Conservation (phyloP, 2,329 filamentous ascomycete species). For the Lachnellula occidentalis region DNA sequence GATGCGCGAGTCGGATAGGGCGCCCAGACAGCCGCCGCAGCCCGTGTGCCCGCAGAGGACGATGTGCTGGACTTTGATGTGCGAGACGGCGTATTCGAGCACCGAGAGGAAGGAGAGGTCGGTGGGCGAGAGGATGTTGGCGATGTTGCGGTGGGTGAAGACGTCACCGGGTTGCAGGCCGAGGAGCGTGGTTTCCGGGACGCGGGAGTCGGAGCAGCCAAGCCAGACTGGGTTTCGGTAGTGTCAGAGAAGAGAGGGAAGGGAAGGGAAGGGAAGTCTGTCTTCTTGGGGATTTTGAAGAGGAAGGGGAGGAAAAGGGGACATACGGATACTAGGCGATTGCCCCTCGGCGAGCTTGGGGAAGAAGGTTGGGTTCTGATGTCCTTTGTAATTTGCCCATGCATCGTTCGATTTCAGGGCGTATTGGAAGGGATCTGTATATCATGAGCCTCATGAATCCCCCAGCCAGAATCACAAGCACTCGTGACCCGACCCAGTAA, state of each 20-base stretch:
- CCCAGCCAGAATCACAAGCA: too few relatives aligned
- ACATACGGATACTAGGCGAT: slow-evolving; percentile 54
- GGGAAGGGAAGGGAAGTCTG: neutral
- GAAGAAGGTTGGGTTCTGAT: slow-evolving; percentile 68
- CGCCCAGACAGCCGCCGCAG: slow-evolving; percentile 62
- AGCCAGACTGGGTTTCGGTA: slow-evolving; percentile 66
- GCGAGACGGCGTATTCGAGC: slow-evolving; percentile 71
- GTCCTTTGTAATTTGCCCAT: slow-evolving; percentile 61
- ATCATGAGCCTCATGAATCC: neutral
- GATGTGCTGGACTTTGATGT: slow-evolving; percentile 67
- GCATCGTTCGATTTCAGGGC: slow-evolving; percentile 63
- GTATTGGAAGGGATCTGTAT: slow-evolving; percentile 42
- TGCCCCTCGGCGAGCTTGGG: slow-evolving; percentile 62
- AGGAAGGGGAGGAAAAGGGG: neutral
- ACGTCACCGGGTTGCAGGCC: slow-evolving; percentile 76
- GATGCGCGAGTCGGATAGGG: slow-evolving; percentile 42
- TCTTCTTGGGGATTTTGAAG: too few relatives aligned
- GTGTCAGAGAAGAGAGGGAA: neutral
- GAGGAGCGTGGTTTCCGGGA: slow-evolving; percentile 77
- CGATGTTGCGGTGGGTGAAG: slow-evolving; percentile 87
- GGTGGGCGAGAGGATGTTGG: slow-evolving; percentile 70
- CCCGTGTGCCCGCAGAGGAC: slow-evolving; percentile 64
- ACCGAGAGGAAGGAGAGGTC: slow-evolving; percentile 73
- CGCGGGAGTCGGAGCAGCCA: slow-evolving; percentile 80
- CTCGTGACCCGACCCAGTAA: neutral